Evolutionary conservation across 2,329 filamentous ascomycete genomes (phyloP).

Genomic region (Hymenoscyphus occultus): DNA sequence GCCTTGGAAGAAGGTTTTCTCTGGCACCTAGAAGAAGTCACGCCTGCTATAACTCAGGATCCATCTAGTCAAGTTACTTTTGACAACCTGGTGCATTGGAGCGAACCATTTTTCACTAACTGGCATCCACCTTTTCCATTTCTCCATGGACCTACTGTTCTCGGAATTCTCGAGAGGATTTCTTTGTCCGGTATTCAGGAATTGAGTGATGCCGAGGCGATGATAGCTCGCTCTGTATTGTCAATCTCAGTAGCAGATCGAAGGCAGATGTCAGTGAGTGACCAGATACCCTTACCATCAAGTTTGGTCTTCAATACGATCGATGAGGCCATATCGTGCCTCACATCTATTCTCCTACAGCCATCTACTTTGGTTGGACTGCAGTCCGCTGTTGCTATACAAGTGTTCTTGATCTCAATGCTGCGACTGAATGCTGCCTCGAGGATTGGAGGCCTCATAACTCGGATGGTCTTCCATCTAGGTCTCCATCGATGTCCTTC

Average conservation of each 20-base stretch:
- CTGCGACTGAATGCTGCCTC: constrained; percentile 56
- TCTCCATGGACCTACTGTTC: constrained; percentile 50
- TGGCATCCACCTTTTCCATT: constrained; percentile 59
- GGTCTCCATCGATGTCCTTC: constrained; percentile 57
- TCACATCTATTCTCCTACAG: constrained; percentile 45
- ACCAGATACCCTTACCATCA: constrained; percentile 39
- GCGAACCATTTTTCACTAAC: constrained; percentile 52
- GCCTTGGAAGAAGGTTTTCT: constrained; percentile 27
- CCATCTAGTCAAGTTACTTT: constrained; percentile 38
- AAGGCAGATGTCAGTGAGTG: constrained; percentile 40
- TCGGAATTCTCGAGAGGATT: constrained; percentile 45
- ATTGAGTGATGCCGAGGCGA: constrained; percentile 39
- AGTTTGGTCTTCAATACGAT: constrained; percentile 47
- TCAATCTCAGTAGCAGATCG: constrained; percentile 54
- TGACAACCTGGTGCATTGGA: constrained; percentile 48
- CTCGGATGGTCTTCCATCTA: constrained; percentile 54
- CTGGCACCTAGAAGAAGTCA: constrained; percentile 41
- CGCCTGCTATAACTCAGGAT: constrained; percentile 6
- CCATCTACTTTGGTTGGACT: constrained; percentile 47
- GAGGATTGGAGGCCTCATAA: constrained; percentile 52
- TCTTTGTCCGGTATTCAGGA: constrained; percentile 36
- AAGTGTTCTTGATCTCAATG: constrained; percentile 55
- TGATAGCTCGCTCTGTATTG: constrained; percentile 47
- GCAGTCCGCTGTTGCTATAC: constrained; percentile 51
- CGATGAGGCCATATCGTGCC: constrained; percentile 48